Evolutionary conservation across 2,329 filamentous ascomycete species (phyloP).

Genomic region (Ophiostoma tasmaniense): DNA sequence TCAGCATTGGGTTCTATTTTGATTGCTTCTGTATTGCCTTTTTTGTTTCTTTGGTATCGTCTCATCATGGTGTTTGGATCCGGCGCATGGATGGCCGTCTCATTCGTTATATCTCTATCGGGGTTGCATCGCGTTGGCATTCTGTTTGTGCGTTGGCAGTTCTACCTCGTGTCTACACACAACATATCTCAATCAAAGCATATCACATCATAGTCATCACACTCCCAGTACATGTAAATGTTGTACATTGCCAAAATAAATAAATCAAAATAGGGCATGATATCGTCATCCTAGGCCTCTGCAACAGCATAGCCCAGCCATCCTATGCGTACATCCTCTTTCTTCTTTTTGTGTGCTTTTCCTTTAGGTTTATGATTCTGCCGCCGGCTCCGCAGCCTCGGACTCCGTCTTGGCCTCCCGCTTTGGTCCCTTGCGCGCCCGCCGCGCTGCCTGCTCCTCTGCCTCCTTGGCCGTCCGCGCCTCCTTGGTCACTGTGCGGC

Average conservation of each 20-base stretch:
- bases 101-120: background rate
- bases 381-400: constrained; percentile 11
- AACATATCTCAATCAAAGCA: background rate
- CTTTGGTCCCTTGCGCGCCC: constrained; percentile 14
- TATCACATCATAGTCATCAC: background rate
- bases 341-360: background rate
- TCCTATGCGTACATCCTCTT: constrained; percentile 1
- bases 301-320: background rate
- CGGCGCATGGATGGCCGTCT: background rate
- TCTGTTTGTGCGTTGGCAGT: background rate
- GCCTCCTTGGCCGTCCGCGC: constrained; percentile 18
- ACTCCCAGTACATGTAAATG: background rate
- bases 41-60: background rate
- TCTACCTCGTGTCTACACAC: background rate
- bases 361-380: background rate
- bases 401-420: constrained; percentile 5
- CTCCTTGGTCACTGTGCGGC: constrained; percentile 33
- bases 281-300: constrained; percentile 8
- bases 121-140: constrained; percentile 2
- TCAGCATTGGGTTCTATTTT: background rate
- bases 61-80: background rate
- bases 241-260: constrained; percentile 10
- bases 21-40: background rate
- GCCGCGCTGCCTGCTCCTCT: constrained; percentile 11
- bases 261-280: constrained; percentile 11